phyloP scores from a whole-genome alignment of 306 rosid genomes.

The Luffa aegyptiaca region DNA sequence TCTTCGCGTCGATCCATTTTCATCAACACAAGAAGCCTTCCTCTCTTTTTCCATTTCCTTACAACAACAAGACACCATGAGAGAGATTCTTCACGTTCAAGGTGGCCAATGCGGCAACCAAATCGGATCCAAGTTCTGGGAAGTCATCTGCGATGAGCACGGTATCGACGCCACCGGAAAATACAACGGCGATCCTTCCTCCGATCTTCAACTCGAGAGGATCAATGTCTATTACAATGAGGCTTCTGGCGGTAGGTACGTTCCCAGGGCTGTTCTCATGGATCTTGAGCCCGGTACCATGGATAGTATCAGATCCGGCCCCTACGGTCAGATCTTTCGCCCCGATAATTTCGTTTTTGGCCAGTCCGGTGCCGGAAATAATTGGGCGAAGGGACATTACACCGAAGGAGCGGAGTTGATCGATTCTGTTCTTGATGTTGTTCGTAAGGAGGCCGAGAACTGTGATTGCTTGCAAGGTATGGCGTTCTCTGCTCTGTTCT shows the following conservation, averaged over 20 bases:
- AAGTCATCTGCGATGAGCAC: slow-evolving; percentile 85
- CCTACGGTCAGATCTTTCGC: slow-evolving; percentile 77
- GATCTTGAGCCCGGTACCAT: slow-evolving; percentile 93
- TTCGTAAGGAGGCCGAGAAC: slow-evolving; percentile 89
- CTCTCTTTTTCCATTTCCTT: neutral
- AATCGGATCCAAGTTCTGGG: slow-evolving; percentile 96
- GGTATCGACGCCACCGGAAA: slow-evolving; percentile 75
- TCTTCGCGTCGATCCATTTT: slow-evolving; percentile 12
- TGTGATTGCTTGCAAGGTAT: slow-evolving; percentile 90
- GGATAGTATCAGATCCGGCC: slow-evolving; percentile 97
- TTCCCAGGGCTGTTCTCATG: slow-evolving; percentile 90
- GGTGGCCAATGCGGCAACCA: slow-evolving; percentile 98
- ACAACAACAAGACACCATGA: slow-evolving; percentile 24
- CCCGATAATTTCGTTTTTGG: slow-evolving; percentile 91
- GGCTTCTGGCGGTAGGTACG: slow-evolving; percentile 87
- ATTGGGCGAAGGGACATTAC: slow-evolving; percentile 92
- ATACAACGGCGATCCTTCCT: slow-evolving; percentile 33
- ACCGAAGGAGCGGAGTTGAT: slow-evolving; percentile 94
- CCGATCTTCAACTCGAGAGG: slow-evolving; percentile 70
- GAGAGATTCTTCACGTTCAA: slow-evolving; percentile 82
- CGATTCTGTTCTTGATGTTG: slow-evolving; percentile 81
- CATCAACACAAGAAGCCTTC: neutral
- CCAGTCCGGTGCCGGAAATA: slow-evolving; percentile 88
- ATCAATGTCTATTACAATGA: slow-evolving; percentile 85
- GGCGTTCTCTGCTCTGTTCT: neutral